Conservation (phyloP, 2,329 filamentous ascomycete species). For the Ophiostoma perfectum region DNA sequence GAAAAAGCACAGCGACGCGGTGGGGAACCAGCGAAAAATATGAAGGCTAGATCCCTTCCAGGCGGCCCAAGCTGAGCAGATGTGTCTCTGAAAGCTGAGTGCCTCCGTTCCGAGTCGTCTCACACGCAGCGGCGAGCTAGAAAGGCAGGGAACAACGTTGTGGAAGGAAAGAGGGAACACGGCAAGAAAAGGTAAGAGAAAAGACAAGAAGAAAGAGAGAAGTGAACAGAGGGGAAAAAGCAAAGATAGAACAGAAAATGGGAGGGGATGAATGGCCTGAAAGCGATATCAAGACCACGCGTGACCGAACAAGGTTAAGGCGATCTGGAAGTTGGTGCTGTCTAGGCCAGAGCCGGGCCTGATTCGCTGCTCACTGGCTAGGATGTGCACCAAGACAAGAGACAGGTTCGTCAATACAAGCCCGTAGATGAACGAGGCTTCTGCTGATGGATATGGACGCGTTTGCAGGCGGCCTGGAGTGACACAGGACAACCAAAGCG, state of each 20-base stretch:
- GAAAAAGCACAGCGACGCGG: slow-evolving; percentile 16
- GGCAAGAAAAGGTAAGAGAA: neutral
- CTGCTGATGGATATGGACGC: neutral
- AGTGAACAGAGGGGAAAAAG: neutral
- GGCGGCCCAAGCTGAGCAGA: neutral
- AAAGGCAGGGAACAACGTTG: neutral
- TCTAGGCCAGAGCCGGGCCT: neutral
- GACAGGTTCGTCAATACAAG: neutral
- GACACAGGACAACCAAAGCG: neutral
- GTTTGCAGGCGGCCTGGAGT: neutral
- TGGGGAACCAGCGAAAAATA: slow-evolving; percentile 18
- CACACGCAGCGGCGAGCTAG: neutral
- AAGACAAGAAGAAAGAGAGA: neutral
- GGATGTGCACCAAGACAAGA: neutral
- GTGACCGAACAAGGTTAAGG: neutral
- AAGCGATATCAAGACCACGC: neutral
- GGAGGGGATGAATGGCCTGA: neutral
- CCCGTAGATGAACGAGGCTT: neutral
- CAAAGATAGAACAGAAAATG: neutral
- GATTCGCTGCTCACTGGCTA: neutral
- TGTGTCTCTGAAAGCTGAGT: neutral
- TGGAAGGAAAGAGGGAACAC: slow-evolving; percentile 2
- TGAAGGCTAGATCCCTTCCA: slow-evolving; percentile 2
- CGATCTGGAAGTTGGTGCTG: neutral
- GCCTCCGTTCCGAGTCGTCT: neutral